phyloP scores from a whole-genome alignment of 495 filamentous ascomycete genomes.

The Geoglossum glabrum region DNA sequence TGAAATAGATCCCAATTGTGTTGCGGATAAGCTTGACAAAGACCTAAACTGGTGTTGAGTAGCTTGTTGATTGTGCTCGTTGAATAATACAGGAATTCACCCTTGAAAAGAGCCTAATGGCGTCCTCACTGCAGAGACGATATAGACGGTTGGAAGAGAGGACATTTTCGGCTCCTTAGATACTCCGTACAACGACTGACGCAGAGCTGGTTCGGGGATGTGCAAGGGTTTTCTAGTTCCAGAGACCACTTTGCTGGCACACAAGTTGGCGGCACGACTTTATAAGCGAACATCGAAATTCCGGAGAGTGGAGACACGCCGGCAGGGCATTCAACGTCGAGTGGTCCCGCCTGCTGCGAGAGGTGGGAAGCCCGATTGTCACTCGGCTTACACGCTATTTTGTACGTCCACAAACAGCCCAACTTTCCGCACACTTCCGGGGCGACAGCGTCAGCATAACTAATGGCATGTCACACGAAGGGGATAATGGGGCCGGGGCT shows the following conservation, averaged over 20 bases:
- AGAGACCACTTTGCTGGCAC: neutral
- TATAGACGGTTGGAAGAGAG: slow-evolving; percentile 69
- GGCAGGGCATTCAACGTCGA: too few relatives aligned
- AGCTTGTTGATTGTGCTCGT: slow-evolving; percentile 8
- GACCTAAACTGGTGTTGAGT: slow-evolving; percentile 31
- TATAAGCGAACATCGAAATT: too few relatives aligned
- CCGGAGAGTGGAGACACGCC: too few relatives aligned
- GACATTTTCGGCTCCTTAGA: slow-evolving; percentile 23
- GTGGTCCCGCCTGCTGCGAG: too few relatives aligned
- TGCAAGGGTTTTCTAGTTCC: neutral
- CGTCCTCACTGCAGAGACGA: slow-evolving; percentile 78
- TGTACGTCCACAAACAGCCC: too few relatives aligned
- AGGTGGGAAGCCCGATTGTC: too few relatives aligned
- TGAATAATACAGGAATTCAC: slow-evolving; percentile 22
- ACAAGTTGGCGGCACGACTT: too few relatives aligned
- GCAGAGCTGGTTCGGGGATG: neutral
- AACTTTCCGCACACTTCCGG: too few relatives aligned
- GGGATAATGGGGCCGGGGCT: too few relatives aligned
- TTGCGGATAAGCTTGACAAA: slow-evolving; percentile 66
- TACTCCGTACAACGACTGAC: neutral
- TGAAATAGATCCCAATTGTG: slow-evolving; percentile 71
- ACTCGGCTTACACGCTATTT: too few relatives aligned
- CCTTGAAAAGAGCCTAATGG: slow-evolving; percentile 86
- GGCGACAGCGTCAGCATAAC: too few relatives aligned
- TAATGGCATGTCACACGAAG: too few relatives aligned